Evolutionary conservation across 371 early-diverging fungal species (phyloP), one percentile per base, ranked within the genome.

Genomic region (Mucor mucedo): DNA sequence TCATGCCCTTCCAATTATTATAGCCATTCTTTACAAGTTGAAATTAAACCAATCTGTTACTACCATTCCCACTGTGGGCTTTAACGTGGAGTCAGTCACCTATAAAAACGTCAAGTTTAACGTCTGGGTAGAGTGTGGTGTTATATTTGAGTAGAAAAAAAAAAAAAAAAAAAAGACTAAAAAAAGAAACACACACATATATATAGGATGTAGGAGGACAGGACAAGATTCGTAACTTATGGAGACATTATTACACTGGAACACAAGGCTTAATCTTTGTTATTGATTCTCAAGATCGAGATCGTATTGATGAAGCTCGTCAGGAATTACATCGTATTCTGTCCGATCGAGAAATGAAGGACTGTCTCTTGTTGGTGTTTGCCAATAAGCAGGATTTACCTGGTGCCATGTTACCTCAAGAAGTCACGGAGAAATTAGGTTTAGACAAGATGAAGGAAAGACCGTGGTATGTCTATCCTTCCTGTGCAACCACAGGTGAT

Each of bases 61-160:
- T 7, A 94, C 95, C 39, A 92, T 94, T 45, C 95, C 94, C 5
- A 95, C 93, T 2, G 92, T 94, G 49, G 95, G 94, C 21, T 92
- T 92, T 72, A 92, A 91, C 66, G 92, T 93, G 38, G 95, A 94
- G 72, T 88, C 90, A 16, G 92, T 94, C 11, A 88, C 89, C 39
- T 93, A 94, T 76, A 93, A 94, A 78, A 94, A 93, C 69, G 90
- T 93, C 67, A 91, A 90, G 79, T 94, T 93, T 59, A 92, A 91
- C 65, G 94, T 93, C 68, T 93, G 94, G 78, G 76, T 72, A 70
- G 63, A 32, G 28, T 27, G 40, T 14, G 8, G 4, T 5, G 3
- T 13, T 11, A 4, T 54, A 6, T 47, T 47, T 44, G 5, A 5
- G 5, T 9, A 5, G 14, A 14, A 44, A 44, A 44, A 44, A 44